Evolutionary conservation across 306 rosid genomes (phyloP).

Genomic region (Glycine tomentella): DNA sequence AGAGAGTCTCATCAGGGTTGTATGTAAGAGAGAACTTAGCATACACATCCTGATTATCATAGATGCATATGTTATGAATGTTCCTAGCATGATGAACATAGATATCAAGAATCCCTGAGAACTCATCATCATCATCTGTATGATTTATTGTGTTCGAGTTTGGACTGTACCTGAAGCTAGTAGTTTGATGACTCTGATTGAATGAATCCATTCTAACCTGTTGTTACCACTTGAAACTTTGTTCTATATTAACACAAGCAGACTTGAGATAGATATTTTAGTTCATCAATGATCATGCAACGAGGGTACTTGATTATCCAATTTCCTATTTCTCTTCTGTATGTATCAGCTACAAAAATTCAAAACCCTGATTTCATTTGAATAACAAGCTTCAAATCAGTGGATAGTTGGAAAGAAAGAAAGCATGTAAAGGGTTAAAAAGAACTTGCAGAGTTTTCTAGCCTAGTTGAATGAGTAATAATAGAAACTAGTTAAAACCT

Average conservation of each 20-base stretch:
- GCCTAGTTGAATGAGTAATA: constrained; percentile 15
- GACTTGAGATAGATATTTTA: constrained; percentile 32
- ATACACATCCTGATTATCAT: constrained; percentile 93
- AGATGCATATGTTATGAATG: constrained; percentile 92
- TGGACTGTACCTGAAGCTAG: constrained; percentile 69
- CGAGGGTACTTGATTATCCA: neutral
- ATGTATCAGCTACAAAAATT: neutral
- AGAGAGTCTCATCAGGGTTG: constrained; percentile 82
- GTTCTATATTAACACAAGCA: constrained; percentile 26
- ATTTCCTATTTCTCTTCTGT: constrained; percentile 11
- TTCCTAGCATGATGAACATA: constrained; percentile 89
- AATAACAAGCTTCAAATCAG: constrained; percentile 23
- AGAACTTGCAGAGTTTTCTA: constrained; percentile 36
- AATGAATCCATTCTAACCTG: constrained; percentile 71
- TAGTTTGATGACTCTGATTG: constrained; percentile 53
- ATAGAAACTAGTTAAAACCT: constrained; percentile 30
- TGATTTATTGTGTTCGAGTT: constrained; percentile 48
- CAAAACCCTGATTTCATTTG: neutral
- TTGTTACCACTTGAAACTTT: constrained; percentile 7
- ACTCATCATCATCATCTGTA: constrained; percentile 68
- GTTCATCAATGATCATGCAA: constrained; percentile 40
- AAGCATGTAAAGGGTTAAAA: neutral
- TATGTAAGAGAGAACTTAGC: constrained; percentile 90
- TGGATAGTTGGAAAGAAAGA: constrained; percentile 10
- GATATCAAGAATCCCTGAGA: constrained; percentile 76